A percentile compares a stretch with the other conserved stretches of the same genome.
These are phyloP conservation scores for Cryphonectria nitschkei DNA, from an alignment of 2,329 filamentous ascomycete genomes.

Conservation along the genomic window DNA sequence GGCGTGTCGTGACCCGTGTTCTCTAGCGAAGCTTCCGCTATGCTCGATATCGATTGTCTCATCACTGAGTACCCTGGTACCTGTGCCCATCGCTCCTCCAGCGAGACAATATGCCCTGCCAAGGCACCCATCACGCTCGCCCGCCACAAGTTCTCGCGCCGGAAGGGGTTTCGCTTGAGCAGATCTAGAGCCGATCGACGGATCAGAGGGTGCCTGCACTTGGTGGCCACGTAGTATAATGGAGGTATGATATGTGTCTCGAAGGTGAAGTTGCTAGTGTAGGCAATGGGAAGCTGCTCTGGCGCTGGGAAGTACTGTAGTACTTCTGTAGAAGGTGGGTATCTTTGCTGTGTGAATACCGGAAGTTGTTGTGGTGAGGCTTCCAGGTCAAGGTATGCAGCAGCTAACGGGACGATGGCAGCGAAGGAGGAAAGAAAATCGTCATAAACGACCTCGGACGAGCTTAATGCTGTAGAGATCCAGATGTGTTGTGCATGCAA, in stretches of 20 bases:
- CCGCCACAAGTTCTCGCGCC: slow-evolving; percentile 46
- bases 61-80: not conserved
- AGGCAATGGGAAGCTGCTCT: slow-evolving; percentile 26
- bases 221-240: slow-evolving; percentile 43
- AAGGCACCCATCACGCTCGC: slow-evolving; percentile 37
- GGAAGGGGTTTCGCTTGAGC: slow-evolving; percentile 34
- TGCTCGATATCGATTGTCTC: slow-evolving; percentile 14
- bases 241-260: slow-evolving; percentile 45
- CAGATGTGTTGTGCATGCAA: slow-evolving; percentile 40
- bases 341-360: slow-evolving; percentile 6
- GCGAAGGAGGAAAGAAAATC: slow-evolving; percentile 39
- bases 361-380: slow-evolving; percentile 10
- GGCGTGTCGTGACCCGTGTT: slow-evolving; percentile 1
- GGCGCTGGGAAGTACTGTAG: slow-evolving; percentile 13
- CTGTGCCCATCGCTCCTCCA: slow-evolving; percentile 39
- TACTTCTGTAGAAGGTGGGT: not conserved
- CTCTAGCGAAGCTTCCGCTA: not conserved
- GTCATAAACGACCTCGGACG: slow-evolving; percentile 39
- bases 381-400: slow-evolving; percentile 34
- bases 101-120: slow-evolving; percentile 40
- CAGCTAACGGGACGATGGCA: slow-evolving; percentile 40
- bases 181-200: slow-evolving; percentile 42
- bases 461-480: slow-evolving; percentile 39
- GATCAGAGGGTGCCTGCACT: slow-evolving; percentile 45
- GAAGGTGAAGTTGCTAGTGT: slow-evolving; percentile 39